phyloP scores from a whole-genome alignment of 306 rosid genomes.

The Rosa persica region DNA sequence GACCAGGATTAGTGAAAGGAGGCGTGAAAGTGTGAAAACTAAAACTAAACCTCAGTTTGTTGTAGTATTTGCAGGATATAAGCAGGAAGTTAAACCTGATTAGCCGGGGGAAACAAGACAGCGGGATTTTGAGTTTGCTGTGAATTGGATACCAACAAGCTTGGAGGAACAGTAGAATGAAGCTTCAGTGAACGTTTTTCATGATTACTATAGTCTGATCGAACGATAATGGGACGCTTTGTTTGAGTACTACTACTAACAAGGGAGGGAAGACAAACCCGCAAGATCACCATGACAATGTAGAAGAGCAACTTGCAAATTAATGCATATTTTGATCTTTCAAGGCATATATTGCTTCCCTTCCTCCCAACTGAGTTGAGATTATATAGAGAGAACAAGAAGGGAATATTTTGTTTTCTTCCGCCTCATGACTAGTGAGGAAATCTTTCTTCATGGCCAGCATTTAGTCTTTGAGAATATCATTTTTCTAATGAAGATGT shows the following conservation, averaged over 20 bases:
- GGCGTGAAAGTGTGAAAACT: not conserved
- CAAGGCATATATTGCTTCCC: constrained; percentile 8
- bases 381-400: constrained; percentile 7
- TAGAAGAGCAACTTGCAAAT: not conserved
- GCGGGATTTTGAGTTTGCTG: constrained; percentile 20
- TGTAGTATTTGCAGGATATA: not conserved
- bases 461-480: constrained; percentile 16
- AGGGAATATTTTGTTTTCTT: constrained; percentile 33
- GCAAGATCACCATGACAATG: constrained; percentile 27
- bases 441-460: constrained; percentile 21
- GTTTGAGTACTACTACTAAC: not conserved
- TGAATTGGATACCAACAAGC: constrained; percentile 24
- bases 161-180: constrained; percentile 21
- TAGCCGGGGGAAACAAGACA: constrained; percentile 16
- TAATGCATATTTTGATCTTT: not conserved
- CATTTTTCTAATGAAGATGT: constrained; percentile 10
- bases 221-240: not conserved
- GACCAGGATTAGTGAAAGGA: not conserved
- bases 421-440: constrained; percentile 27
- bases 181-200: constrained; percentile 14
- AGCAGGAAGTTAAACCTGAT: constrained; percentile 27
- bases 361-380: not conserved
- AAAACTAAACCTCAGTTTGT: not conserved
- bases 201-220: not conserved
- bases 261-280: constrained; percentile 14